Percentiles rank a stretch among this genome's conserved stretches.
These are phyloP conservation scores for Gamarada debralockiae DNA, from an alignment of 495 filamentous ascomycete genomes.

Conservation along the genomic window DNA sequence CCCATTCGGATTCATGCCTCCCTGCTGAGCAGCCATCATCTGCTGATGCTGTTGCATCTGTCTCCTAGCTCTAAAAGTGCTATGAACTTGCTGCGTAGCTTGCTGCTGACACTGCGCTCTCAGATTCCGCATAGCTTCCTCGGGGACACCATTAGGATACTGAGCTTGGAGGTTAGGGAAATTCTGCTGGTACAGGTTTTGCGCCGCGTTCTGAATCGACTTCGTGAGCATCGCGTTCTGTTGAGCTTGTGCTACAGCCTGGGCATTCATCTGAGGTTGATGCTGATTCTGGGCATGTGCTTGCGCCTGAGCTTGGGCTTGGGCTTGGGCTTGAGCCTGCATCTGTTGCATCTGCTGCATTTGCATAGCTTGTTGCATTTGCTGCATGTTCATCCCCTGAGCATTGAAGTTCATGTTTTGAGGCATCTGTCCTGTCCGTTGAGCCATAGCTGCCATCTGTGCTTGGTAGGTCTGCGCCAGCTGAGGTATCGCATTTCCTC, in stretches of 20 bases:
- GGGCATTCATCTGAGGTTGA: slow-evolving; percentile 14
- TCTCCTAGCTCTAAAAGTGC: not conserved
- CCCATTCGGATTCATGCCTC: slow-evolving; percentile 6
- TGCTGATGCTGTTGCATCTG: slow-evolving; percentile 19
- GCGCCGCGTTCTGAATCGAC: not conserved
- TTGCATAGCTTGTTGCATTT: slow-evolving; percentile 30
- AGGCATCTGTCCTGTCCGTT: slow-evolving; percentile 2
- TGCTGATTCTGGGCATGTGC: slow-evolving; percentile 12
- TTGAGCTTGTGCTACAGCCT: not conserved
- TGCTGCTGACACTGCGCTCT: slow-evolving; percentile 15
- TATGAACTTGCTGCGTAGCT: not conserved
- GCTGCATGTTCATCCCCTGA: slow-evolving; percentile 20
- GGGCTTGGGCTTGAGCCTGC: slow-evolving; percentile 22
- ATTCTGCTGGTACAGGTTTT: slow-evolving; percentile 14
- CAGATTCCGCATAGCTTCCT: slow-evolving; percentile 15
- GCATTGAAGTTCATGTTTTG: slow-evolving; percentile 26
- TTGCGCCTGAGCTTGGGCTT: slow-evolving; percentile 20
- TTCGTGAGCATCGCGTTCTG: not conserved
- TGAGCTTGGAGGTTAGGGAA: slow-evolving; percentile 3
- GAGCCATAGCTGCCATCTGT: slow-evolving; percentile 20
- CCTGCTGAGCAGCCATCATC: slow-evolving; percentile 20
- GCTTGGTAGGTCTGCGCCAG: slow-evolving; percentile 27
- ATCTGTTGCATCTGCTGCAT: slow-evolving; percentile 32
- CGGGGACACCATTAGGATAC: slow-evolving; percentile 20
- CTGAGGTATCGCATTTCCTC: not conserved